phyloP scores from a whole-genome alignment of 2,329 filamentous ascomycete genomes.

The Epichloe uncinata region DNA sequence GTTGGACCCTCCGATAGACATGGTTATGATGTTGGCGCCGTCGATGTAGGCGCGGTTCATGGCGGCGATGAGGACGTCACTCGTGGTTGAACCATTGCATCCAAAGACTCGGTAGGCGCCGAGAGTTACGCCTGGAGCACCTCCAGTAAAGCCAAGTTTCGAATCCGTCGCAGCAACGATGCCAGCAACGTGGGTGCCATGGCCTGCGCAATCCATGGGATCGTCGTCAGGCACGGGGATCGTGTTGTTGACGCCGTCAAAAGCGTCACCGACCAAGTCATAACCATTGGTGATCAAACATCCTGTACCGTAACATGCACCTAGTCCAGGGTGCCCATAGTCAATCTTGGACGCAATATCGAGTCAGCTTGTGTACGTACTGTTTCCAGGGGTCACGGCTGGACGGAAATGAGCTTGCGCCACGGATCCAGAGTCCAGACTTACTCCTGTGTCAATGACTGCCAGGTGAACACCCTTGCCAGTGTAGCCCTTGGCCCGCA shows the following conservation, averaged over 20 bases:
- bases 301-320: slow-evolving; percentile 42
- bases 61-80: slow-evolving; percentile 38
- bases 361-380: too few relatives aligned
- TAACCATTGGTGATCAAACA: slow-evolving; percentile 21
- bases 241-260: slow-evolving; percentile 2
- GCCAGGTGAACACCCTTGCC: slow-evolving; percentile 9
- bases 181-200: slow-evolving; percentile 14
- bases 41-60: slow-evolving; percentile 42
- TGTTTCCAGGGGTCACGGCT: too few relatives aligned
- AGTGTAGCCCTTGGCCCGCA: slow-evolving; percentile 6
- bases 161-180: slow-evolving; percentile 13
- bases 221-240: slow-evolving; percentile 9
- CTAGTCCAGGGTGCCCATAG: slow-evolving; percentile 44
- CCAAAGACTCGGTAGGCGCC: slow-evolving; percentile 4
- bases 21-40: slow-evolving; percentile 20
- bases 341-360: slow-evolving; percentile 29
- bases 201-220: slow-evolving; percentile 10
- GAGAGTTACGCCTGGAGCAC: slow-evolving; percentile 2
- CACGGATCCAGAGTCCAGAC: slow-evolving; percentile 13
- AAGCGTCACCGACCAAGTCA: slow-evolving; percentile 14
- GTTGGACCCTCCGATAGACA: slow-evolving; percentile 10
- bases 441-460: slow-evolving; percentile 17
- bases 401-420: not conserved
- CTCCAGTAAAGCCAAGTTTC: slow-evolving; percentile 2
- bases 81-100: slow-evolving; percentile 14